These are phyloP conservation scores for Inga oerstediana DNA, from an alignment of 306 rosid genomes.

Conservation along the genomic window DNA sequence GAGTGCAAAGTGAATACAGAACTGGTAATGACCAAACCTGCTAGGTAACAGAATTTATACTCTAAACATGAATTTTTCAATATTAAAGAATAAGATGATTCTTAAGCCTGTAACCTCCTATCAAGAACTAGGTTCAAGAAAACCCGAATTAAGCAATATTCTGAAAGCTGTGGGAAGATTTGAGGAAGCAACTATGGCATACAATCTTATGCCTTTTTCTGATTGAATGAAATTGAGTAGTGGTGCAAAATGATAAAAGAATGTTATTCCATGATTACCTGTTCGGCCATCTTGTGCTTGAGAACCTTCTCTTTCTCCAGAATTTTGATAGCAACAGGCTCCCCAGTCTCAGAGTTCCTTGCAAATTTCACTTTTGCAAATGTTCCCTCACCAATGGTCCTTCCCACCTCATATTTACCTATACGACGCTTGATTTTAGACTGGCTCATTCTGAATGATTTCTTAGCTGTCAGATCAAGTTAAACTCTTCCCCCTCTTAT, in stretches of 20 bases:
- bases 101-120: slow-evolving; percentile 16
- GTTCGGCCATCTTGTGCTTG: slow-evolving; percentile 98
- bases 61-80: background rate
- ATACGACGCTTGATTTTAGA: slow-evolving; percentile 83
- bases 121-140: slow-evolving; percentile 10
- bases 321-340: slow-evolving; percentile 84
- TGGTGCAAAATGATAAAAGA: background rate
- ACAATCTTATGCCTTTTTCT: background rate
- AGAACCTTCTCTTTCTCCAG: slow-evolving; percentile 98
- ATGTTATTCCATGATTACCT: slow-evolving; percentile 46
- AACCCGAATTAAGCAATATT: slow-evolving; percentile 10
- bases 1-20: background rate
- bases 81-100: slow-evolving; percentile 16
- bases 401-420: slow-evolving; percentile 93
- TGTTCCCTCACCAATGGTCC: slow-evolving; percentile 98
- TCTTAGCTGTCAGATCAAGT: slow-evolving; percentile 24
- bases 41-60: background rate
- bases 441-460: slow-evolving; percentile 67
- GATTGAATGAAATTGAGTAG: background rate
- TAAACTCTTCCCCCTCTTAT: slow-evolving; percentile 28
- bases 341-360: slow-evolving; percentile 77
- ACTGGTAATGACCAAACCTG: background rate
- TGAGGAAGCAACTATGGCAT: slow-evolving; percentile 20
- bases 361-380: slow-evolving; percentile 97
- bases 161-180: slow-evolving; percentile 22